Evolutionary conservation across 192 early-diverging fungal species (phyloP).

Genomic region (Podila epigama): DNA sequence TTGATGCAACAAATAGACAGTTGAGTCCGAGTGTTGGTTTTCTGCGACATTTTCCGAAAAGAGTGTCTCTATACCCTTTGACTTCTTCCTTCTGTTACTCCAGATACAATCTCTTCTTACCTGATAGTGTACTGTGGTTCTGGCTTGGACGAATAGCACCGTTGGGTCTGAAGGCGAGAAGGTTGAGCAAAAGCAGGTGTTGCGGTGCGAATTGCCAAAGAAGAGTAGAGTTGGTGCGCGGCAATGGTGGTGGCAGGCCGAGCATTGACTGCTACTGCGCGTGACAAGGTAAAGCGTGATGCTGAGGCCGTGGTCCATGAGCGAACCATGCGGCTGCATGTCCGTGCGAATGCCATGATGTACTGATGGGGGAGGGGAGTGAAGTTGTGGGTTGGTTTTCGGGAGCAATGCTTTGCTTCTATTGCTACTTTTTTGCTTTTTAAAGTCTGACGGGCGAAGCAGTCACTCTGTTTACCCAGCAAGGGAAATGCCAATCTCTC

Average conservation of each 20-base stretch:
- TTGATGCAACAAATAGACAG: background rate
- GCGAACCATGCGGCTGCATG: no score
- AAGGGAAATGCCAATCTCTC: background rate
- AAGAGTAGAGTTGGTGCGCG: background rate
- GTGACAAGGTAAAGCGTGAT: no score
- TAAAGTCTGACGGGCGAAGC: no score
- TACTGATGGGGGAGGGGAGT: no score
- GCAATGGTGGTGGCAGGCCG: no score
- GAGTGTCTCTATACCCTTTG: background rate
- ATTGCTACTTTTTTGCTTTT: no score
- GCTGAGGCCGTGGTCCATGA: no score
- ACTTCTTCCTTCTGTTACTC: background rate
- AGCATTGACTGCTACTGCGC: background rate
- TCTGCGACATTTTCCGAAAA: no score
- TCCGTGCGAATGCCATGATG: no score
- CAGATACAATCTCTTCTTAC: background rate
- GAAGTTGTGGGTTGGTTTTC: no score
- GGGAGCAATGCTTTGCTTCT: no score
- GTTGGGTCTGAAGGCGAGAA: background rate
- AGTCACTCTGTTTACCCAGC: constrained; percentile 7
- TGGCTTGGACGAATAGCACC: constrained; percentile 8
- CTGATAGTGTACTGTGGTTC: constrained; percentile 16
- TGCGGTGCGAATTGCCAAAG: background rate
- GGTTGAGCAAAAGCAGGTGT: background rate
- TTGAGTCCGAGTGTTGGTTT: no score